Evolutionary conservation across 2,329 filamentous ascomycete species (phyloP).

Genomic region (Cladophialophora exuberans): DNA sequence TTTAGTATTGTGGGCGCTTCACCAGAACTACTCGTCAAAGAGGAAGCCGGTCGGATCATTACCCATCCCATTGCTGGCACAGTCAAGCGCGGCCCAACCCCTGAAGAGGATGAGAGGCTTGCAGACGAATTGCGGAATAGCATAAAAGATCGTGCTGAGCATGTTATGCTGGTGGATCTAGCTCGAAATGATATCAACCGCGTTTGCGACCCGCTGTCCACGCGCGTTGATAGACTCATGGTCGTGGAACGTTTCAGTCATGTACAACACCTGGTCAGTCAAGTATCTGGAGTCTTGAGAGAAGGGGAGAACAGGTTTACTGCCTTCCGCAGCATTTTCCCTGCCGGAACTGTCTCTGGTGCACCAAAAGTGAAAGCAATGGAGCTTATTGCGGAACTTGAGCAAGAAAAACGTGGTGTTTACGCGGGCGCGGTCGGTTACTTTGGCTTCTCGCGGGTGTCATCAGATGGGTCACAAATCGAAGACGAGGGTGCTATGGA

Average conservation of each 20-base stretch:
- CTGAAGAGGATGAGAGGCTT: constrained; percentile 78
- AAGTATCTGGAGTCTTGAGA: constrained; percentile 89
- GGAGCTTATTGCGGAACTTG: constrained; percentile 94
- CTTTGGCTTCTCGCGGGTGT: constrained; percentile 82
- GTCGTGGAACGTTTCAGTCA: constrained; percentile 93
- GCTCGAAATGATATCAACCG: constrained; percentile 96
- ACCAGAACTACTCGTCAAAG: constrained; percentile 91
- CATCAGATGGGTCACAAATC: constrained; percentile 58
- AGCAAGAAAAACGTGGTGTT: constrained; percentile 89
- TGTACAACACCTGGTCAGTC: constrained; percentile 94
- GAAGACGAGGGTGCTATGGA: constrained; percentile 86
- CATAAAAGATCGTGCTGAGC: constrained; percentile 89
- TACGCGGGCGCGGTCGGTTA: constrained; percentile 97
- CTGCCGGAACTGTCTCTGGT: constrained; percentile 91
- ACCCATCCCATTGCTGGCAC: constrained; percentile 98
- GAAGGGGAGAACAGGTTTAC: constrained; percentile 87
- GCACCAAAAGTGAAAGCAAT: constrained; percentile 96
- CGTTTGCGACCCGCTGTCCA: constrained; percentile 87
- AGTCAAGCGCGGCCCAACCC: constrained; percentile 79
- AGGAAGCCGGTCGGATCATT: constrained; percentile 82
- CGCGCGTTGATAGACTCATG: constrained; percentile 91
- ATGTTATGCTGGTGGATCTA: constrained; percentile 97
- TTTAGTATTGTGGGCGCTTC: constrained; percentile 96
- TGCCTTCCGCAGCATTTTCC: constrained; percentile 94
- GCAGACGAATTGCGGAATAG: constrained; percentile 76